Base-by-base conservation (phyloP, 257 asterid species). In the Solanum ossicruentum region DNA sequence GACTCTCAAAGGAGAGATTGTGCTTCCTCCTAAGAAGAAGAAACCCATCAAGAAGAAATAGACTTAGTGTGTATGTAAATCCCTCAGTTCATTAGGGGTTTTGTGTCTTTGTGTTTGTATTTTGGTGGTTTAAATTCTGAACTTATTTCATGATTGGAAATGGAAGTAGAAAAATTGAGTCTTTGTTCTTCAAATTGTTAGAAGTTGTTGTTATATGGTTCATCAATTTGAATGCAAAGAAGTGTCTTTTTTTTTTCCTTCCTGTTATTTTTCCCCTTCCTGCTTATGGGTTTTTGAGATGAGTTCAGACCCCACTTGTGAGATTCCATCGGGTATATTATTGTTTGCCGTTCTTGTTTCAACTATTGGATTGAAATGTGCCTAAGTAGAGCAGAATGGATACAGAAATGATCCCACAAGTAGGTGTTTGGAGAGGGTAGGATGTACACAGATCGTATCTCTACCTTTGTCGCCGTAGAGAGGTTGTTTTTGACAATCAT, bases 1-100 rank as follows among this genome's bases (percentile, higher is more conserved):
- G 16, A 90, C 86, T 28, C 98, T 96, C 60, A 95, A 96, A 87
- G 99, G 99, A 87, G 99, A 96, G 91, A 91, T 96, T 39, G 51
- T 69, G 16, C 77, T 69, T 69, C 77, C 77, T 69, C 77, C 77
- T 69, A 69, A 69, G 51, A 69, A 69, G 77, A 69, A 69, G 77
- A 69, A 69, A 69, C 26, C 77, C 6, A 17, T 23, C 1, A 69
- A 69, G 77, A 69, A 69, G 77, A 69, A 69, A 26, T 13, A 47
- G 60, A 69, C 32, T 10, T 65, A 55, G 79, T 28, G 45, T 21
- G 79, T 39, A 39, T 70, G 56, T 17, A 26, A 80, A 32, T 36
- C 17, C 69, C 81, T 60, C 67, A 51, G n/a, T 70, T 89, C 85
- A 58, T 65, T 80, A 52, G 85, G 85, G 81, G 79, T 63, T 55